Conservation (phyloP, 495 filamentous ascomycete species). For the Aspergillus taichungensis region DNA sequence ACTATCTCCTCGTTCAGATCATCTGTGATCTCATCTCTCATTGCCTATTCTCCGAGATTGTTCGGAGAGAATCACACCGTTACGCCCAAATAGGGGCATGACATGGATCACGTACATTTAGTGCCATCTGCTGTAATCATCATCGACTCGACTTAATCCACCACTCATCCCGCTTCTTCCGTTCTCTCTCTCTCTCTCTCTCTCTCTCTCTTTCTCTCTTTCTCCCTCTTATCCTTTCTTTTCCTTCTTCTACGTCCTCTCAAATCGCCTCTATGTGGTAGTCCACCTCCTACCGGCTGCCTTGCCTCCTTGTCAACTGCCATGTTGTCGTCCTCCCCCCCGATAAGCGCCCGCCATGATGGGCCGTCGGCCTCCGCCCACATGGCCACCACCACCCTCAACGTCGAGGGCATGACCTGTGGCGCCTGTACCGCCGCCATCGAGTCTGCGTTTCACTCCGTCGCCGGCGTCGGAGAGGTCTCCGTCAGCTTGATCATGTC, state of each 20-base stretch:
- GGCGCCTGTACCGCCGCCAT: slow-evolving; percentile 84
- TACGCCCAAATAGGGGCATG: not conserved
- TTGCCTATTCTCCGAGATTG: no score
- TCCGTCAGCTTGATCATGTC: slow-evolving; percentile 91
- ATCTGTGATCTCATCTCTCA: no score
- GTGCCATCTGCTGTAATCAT: no score
- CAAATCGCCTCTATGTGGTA: slow-evolving; percentile 24
- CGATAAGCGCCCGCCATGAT: slow-evolving; percentile 11
- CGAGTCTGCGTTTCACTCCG: slow-evolving; percentile 71
- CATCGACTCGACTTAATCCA: no score
- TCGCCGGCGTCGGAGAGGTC: slow-evolving; percentile 72
- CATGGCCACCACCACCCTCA: slow-evolving; percentile 87
- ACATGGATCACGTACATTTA: no score
- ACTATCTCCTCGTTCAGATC: no score
- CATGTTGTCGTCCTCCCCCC: slow-evolving; percentile 11
- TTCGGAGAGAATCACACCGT: no score
- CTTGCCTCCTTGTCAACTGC: slow-evolving; percentile 2
- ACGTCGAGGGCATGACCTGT: slow-evolving; percentile 90
- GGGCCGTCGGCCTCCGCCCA: slow-evolving; percentile 24
- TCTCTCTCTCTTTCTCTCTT: not conserved
- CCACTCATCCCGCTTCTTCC: slow-evolving; percentile 1
- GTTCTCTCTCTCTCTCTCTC: not conserved
- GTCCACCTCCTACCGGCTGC: slow-evolving; percentile 2
- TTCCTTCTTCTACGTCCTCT: not conserved
- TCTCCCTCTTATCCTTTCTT: not conserved